Evolutionary conservation across 176 grass and related monocot species (phyloP).

Genomic region (Puccinellia tenuiflora): DNA sequence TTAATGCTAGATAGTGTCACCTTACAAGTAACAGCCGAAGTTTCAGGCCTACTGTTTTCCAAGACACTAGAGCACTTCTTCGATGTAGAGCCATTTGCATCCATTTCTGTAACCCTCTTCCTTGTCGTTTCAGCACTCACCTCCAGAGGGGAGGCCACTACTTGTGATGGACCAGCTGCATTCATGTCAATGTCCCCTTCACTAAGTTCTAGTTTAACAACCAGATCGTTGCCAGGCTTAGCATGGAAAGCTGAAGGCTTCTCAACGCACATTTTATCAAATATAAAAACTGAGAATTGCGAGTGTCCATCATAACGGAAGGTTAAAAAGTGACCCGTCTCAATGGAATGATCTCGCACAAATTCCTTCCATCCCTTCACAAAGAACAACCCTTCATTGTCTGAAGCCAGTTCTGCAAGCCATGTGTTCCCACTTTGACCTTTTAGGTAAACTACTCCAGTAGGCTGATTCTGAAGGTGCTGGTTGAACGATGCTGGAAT

Average conservation of each 20-base stretch:
- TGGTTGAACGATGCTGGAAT: conserved; percentile 56
- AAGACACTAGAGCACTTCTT: conserved; percentile 17
- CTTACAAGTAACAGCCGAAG: not conserved
- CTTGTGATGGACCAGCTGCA: conserved; percentile 6
- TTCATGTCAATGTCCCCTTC: not conserved
- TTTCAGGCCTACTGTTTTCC: not conserved
- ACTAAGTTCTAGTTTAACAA: conserved; percentile 3
- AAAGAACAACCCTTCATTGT: conserved; percentile 33
- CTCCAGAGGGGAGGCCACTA: not conserved
- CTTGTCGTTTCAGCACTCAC: not conserved
- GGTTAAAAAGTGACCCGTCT: conserved; percentile 49
- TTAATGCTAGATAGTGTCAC: not conserved
- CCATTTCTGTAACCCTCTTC: conserved; percentile 12
- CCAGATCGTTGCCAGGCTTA: not conserved
- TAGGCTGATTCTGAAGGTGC: conserved; percentile 40
- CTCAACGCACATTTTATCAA: conserved; percentile 38
- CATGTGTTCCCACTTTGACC: conserved; percentile 58
- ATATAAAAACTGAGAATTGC: conserved; percentile 58
- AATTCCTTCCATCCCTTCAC: conserved; percentile 69
- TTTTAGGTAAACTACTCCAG: conserved; percentile 41
- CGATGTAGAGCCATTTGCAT: not conserved
- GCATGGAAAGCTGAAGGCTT: conserved; percentile 40
- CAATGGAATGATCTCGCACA: conserved; percentile 50
- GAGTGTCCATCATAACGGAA: conserved; percentile 51
- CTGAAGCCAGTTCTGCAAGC: conserved; percentile 39